Evolutionary conservation across 495 filamentous ascomycete genomes (phyloP).

Genomic region (Xylaria acuta): DNA sequence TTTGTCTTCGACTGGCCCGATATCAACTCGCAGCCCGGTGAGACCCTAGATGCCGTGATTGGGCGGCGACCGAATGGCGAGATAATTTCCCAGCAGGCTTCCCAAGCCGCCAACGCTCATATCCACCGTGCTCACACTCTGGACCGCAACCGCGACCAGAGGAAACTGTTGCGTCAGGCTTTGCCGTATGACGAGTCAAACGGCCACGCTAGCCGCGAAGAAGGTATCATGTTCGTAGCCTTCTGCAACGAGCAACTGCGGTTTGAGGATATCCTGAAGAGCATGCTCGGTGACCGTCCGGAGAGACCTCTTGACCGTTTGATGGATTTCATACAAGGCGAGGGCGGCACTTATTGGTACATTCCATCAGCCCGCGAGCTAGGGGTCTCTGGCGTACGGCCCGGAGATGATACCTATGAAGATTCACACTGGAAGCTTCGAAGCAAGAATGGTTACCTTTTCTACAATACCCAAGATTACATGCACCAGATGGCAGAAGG

Average conservation of each 20-base stretch:
- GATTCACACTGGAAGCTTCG: constrained; percentile 25
- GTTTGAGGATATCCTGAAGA: constrained; percentile 31
- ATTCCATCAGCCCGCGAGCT: constrained; percentile 28
- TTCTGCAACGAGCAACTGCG: constrained; percentile 37
- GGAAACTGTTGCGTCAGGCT: constrained; percentile 28
- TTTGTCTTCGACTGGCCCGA: constrained; percentile 27
- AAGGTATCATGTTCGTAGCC: constrained; percentile 35
- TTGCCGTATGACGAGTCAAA: constrained; percentile 22
- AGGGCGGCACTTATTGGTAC: constrained; percentile 25
- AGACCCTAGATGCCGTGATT: constrained; percentile 20
- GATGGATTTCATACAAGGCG: constrained; percentile 27
- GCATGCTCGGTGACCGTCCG: constrained; percentile 29
- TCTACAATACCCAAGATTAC: constrained; percentile 28
- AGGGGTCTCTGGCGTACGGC: constrained; percentile 14
- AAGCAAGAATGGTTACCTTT: constrained; percentile 24
- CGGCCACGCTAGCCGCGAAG: constrained; percentile 27
- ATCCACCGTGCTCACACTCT: constrained; percentile 25
- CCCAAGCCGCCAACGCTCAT: constrained; percentile 9
- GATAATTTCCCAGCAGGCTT: constrained; percentile 28
- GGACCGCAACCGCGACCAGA: constrained; percentile 26
- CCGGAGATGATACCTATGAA: constrained; percentile 25
- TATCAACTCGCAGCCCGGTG: constrained; percentile 24
- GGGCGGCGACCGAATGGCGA: constrained; percentile 26
- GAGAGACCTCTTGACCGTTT: constrained; percentile 31
- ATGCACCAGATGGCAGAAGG: constrained; percentile 28